Conservation (phyloP, 371 early-diverging fungal genomes). For the Umbelopsis sp. region DNA sequence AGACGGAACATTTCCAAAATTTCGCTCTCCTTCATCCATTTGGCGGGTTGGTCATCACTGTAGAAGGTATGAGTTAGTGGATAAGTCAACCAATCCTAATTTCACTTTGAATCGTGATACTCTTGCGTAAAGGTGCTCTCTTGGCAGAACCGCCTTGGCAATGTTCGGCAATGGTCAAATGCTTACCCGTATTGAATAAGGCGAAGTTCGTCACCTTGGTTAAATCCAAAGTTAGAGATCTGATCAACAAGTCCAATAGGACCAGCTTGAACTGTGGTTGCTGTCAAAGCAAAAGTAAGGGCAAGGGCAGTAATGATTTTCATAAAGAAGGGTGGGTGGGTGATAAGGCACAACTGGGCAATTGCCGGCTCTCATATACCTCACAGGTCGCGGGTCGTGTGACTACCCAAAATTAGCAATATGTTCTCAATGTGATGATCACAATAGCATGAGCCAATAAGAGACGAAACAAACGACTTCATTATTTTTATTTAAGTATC, state of each 20-base stretch:
- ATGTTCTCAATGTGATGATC: slow-evolving; percentile 12
- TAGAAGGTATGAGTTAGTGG: not conserved
- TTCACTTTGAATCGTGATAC: not conserved
- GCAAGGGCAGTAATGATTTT: slow-evolving; percentile 14
- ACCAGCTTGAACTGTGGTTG: slow-evolving; percentile 30
- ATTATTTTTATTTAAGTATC: slow-evolving; percentile 4
- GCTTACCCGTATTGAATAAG: slow-evolving; percentile 40
- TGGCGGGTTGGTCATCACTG: slow-evolving; percentile 52
- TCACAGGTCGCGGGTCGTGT: not conserved
- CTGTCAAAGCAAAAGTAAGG: slow-evolving; percentile 33
- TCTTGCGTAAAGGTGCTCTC: no score
- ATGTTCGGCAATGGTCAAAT: not conserved
- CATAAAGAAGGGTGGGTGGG: not conserved
- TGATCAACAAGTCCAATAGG: slow-evolving; percentile 36
- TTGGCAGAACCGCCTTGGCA: slow-evolving; percentile 1
- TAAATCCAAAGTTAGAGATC: slow-evolving; percentile 26
- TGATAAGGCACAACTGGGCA: slow-evolving; percentile 3
- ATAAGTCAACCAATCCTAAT: not conserved
- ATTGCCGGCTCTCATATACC: not conserved
- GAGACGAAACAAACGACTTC: not conserved
- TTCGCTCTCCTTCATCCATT: slow-evolving; percentile 69
- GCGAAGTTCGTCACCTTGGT: slow-evolving; percentile 33
- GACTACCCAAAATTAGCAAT: slow-evolving; percentile 7
- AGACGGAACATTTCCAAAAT: slow-evolving; percentile 68
- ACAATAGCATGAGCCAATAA: not conserved